phyloP scores from a whole-genome alignment of 2,329 filamentous ascomycete genomes.

The Monosporascus sp. region DNA sequence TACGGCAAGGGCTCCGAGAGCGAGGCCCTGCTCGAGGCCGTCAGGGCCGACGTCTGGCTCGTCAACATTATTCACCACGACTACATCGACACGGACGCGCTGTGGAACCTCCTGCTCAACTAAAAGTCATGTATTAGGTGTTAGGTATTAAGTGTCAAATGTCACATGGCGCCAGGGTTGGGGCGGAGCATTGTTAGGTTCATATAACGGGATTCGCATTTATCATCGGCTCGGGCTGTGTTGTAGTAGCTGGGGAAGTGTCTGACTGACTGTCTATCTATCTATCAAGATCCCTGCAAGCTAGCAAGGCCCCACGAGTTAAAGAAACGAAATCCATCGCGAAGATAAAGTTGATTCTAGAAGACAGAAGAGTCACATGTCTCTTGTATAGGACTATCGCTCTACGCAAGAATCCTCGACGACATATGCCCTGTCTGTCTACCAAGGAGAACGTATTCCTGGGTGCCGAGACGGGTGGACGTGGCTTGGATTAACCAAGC shows the following conservation, averaged over 20 bases:
- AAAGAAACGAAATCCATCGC: not conserved
- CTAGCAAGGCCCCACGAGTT: not conserved
- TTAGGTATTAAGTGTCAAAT: not conserved
- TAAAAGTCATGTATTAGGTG: constrained; percentile 10
- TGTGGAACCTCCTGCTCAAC: constrained; percentile 63
- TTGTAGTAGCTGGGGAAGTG: not conserved
- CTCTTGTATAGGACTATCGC: too few species aligned
- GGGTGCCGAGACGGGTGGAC: too few species aligned
- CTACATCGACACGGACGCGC: constrained; percentile 62
- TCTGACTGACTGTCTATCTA: constrained; percentile 2
- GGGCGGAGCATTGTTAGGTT: too few species aligned
- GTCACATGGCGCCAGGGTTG: too few species aligned
- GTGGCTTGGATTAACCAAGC: too few species aligned
- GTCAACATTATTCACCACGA: constrained; percentile 87
- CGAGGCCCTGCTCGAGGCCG: constrained; percentile 62
- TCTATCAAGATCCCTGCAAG: not conserved
- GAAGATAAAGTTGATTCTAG: not conserved
- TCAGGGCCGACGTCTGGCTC: constrained; percentile 71
- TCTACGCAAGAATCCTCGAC: too few species aligned
- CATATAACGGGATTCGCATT: too few species aligned
- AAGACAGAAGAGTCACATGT: not conserved
- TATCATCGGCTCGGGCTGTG: not conserved
- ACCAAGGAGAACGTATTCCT: too few species aligned
- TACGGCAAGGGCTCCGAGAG: constrained; percentile 72
- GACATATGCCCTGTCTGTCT: too few species aligned